phyloP scores from a whole-genome alignment of 192 early-diverging fungal genomes.

The Podila epigama region DNA sequence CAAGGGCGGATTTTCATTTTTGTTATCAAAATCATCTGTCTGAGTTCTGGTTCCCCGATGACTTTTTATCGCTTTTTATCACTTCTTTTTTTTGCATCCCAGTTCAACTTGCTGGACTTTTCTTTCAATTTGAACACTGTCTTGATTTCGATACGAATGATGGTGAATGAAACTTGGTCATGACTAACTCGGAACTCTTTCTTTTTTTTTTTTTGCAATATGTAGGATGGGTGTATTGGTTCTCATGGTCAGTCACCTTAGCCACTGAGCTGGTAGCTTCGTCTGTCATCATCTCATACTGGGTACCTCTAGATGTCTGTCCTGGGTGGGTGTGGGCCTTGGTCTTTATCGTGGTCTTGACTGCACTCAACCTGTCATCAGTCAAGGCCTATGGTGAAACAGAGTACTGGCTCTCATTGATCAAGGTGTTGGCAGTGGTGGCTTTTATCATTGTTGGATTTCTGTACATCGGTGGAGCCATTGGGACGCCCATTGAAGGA shows the following conservation, averaged over 20 bases:
- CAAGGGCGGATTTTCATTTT: conserved; percentile 3
- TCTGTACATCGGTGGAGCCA: conserved; percentile 65
- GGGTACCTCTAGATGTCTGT: conserved; percentile 19
- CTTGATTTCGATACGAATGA: no score
- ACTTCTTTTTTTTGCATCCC: no score
- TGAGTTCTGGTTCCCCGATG: background rate
- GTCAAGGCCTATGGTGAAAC: conserved; percentile 75
- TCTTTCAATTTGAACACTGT: no score
- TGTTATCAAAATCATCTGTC: background rate
- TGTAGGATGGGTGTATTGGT: conserved; percentile 61
- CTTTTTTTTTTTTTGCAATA: no score
- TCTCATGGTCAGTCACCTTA: conserved; percentile 68
- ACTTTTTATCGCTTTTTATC: background rate
- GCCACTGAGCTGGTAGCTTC: conserved; percentile 80
- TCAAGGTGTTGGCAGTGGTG: conserved; percentile 80
- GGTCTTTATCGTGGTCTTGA: conserved; percentile 61
- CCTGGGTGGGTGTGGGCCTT: conserved; percentile 20
- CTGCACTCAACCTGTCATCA: conserved; percentile 65
- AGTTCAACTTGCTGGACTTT: no score
- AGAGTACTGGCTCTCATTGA: conserved; percentile 77
- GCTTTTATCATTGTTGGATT: conserved; percentile 81
- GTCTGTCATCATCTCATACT: conserved; percentile 78
- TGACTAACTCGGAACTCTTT: no score
- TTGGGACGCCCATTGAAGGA: conserved; percentile 62
- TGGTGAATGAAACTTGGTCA: no score